Evolutionary conservation across 345 rosid species (phyloP), one percentile per base, ranked within the genome.

Genomic region (Sonneratia alba): DNA sequence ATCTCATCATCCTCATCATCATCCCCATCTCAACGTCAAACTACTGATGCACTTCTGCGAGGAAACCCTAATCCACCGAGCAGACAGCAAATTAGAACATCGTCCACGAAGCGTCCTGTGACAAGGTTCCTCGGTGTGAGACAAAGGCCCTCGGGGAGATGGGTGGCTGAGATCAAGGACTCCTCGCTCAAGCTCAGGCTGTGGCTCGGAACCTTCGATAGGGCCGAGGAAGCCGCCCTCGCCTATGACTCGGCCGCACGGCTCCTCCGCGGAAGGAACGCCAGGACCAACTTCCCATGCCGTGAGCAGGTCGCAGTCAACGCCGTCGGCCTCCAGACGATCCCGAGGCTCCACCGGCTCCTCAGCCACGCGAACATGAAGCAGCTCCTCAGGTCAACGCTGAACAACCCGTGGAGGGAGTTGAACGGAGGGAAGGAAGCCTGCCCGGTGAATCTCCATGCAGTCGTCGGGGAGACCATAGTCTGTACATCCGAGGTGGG

Each of bases 131-230:
- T 84, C 7, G 89, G 87, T 63, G 89, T 84, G 69, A 84, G 89
- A 69, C 89, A 86, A 67, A 78, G 89, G 69, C 86, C 87, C 0
- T 86, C 89, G 0, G 87, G 89, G 1, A 84, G 86, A 81, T 86
- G 89, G 89, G 89, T 82, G 7, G 87, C 89, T 6, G 89, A 86
- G 73, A 86, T 86, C 74, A 86, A 82, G 77, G 79, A 84, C 67
- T 74, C 86, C 21, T 73, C 83, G n/a, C 82, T 82, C 76, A 86
- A 86, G 77, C 77, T 86, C 68, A 77, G 89, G 82, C 78, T 86
- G 21, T 84, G 89, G 89, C 47, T 86, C 21, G 89, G 89, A 51
- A 86, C 86, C 71, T 86, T 80, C 24, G 80, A 84, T 59, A 37
- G 67, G 36, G 77, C 87, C 0, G 87, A 84, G 72, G 87, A 86